Evolutionary conservation across 225 moss, liverwort and hornwort genomes (phyloP), one percentile per base, ranked within the genome.

Genomic region (Pseudisothecium myosuroides): DNA sequence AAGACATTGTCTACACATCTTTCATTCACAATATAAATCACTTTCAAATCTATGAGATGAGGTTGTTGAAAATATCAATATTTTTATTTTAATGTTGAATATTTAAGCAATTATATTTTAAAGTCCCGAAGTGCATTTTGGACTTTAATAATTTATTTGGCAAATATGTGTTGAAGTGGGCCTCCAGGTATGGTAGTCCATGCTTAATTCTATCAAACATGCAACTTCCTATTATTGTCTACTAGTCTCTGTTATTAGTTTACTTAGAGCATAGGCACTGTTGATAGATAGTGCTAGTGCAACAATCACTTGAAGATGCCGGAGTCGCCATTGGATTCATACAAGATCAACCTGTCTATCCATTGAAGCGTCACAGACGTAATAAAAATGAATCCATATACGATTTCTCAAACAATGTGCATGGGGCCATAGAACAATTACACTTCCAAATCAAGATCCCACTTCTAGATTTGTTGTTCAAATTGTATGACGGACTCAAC

Each of bases 261-360:
- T n/a, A 68, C 4, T 36, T n/a, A 68, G 4, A 23, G 13, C 0
- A 2, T 24, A 69, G 7, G 14, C 7, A 23, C 2, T n/a, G 1
- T 71, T 41, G 24, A 71, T 71, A 39, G 6, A 24, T 4, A 69
- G 2, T n/a, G 0, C 7, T 4, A 1, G 4, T 41, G 9, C 43
- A 72, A 72, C 0, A 13, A 0, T 72, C 9, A 16, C 1, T 0
- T 0, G 0, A 43, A 72, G 41, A 28, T 45, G 10, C 2, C 3
- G 1, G 0, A 43, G 5, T 43, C 1, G 1, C 16, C 43, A 43
- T 28, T 43, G 10, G 9, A 43, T 43, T 72, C 43, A 27, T 43
- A 2, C 9, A 27, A 8, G 6, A 28, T 3, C 0, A 17, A 0
- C 10, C 0, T 73, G 0, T 72, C 3, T 28, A 27, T 26, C 17